phyloP scores from a whole-genome alignment of 768 basidiomycete genomes.

The Rhizopogon vinicolor region DNA sequence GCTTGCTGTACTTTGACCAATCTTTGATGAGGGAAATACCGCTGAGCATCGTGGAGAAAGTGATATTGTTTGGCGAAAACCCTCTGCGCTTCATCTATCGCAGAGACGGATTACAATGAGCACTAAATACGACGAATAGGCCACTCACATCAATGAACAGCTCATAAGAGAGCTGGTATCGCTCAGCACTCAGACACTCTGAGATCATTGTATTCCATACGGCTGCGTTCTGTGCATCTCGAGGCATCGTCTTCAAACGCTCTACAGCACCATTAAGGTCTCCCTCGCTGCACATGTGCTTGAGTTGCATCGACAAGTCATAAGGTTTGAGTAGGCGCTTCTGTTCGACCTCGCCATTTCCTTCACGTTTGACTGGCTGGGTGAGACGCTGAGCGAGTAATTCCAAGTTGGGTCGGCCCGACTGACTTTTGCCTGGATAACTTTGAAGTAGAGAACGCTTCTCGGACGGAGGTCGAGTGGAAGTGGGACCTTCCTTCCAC shows the following conservation, averaged over 20 bases:
- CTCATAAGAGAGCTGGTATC: constrained; percentile 56
- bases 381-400: neutral
- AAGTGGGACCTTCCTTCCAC: neutral
- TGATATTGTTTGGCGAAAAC: constrained; percentile 61
- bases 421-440: constrained; percentile 1
- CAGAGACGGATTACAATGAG: neutral
- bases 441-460: neutral
- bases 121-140: constrained; percentile 10
- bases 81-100: constrained; percentile 82
- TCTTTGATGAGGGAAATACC: constrained; percentile 59
- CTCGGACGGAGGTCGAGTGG: constrained; percentile 1
- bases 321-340: constrained; percentile 52
- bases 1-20: constrained; percentile 56
- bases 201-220: constrained; percentile 82
- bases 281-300: constrained; percentile 48
- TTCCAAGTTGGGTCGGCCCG: neutral
- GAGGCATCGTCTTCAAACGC: constrained; percentile 64
- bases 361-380: neutral
- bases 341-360: neutral
- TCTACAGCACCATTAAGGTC: constrained; percentile 59
- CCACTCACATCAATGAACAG: constrained; percentile 63
- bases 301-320: constrained; percentile 54
- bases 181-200: constrained; percentile 51
- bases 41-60: constrained; percentile 65
- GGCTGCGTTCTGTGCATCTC: constrained; percentile 67